Base-by-base conservation (phyloP, 2,329 filamentous ascomycete species). In the Aspergillus quadricinctus region DNA sequence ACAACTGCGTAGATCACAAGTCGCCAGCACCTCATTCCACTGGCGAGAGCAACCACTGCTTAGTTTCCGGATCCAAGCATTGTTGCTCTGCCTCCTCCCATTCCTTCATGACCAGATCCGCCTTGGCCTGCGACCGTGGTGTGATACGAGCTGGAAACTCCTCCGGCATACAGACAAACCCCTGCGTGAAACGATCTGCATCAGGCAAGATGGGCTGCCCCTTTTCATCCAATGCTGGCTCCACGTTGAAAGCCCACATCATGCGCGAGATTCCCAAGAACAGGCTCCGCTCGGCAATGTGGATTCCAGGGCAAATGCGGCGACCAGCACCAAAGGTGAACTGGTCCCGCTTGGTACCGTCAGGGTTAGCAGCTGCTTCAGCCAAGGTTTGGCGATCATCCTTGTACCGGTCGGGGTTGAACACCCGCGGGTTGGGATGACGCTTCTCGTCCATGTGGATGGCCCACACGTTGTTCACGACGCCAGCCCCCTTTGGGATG, bases 281-380 rank as follows among this genome's bases (percentile, higher is more conserved):
- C 14, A 83, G 60, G 9, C 72, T 75, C 5, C 77, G 75, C 54
- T 81, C 78, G 0, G 80, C 81, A 2, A 86, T 72, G 52, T 83
- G 80, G 29, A 82, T 80, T 0, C 83, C 84, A 3, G 80, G 82
- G 65, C 84, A 87, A 46, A 85, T 77, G 25, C 83, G 75, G 5
- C 83, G 74, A 1, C 83, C 83, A 8, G 78, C 79, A 21, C 83
- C 83, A 54, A 83, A 86, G 0, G 75, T 77, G 65, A 81, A 84
- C 8, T 80, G 77, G 49, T 83, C 81, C 14, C 81, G 74, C 62
- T 81, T 74, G 1, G 69, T 66, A 0, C 70, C 67, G 52, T 78
- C 74, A 0, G 73, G 58, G 23, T 77, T 71, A 0, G 58, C 60
- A 4, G 66, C 66, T 2, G 71, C 65, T 46, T 74, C 71, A 23